These are phyloP conservation scores for Suillus clintonianus DNA, from an alignment of 768 basidiomycete genomes.

Conservation along the genomic window DNA sequence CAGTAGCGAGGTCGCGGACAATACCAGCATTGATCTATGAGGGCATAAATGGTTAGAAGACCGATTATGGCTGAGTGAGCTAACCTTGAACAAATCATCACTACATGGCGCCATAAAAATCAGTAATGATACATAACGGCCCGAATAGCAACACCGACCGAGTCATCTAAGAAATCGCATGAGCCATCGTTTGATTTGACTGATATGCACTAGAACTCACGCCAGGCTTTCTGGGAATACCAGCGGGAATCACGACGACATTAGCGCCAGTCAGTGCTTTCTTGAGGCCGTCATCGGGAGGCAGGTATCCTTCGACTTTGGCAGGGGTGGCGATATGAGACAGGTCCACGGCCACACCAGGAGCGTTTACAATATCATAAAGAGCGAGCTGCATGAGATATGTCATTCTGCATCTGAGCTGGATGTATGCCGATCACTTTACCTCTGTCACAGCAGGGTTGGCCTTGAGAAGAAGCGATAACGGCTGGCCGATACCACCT, in stretches of 20 bases:
- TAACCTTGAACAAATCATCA: slow-evolving; percentile 94
- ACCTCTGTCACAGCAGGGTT: slow-evolving; percentile 83
- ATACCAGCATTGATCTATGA: slow-evolving; percentile 95
- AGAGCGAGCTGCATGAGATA: slow-evolving; percentile 63
- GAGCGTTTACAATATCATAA: slow-evolving; percentile 97
- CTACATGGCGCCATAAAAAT: slow-evolving; percentile 39
- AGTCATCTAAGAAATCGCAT: slow-evolving; percentile 43
- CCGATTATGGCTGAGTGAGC: slow-evolving; percentile 10
- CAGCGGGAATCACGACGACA: slow-evolving; percentile 93
- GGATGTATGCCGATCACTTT: slow-evolving; percentile 8
- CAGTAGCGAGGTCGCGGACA: slow-evolving; percentile 88
- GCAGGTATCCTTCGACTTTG: slow-evolving; percentile 79
- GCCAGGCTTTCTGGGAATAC: slow-evolving; percentile 93
- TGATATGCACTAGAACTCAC: slow-evolving; percentile 46
- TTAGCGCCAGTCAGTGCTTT: slow-evolving; percentile 85
- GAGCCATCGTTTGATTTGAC: neutral
- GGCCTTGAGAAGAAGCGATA: slow-evolving; percentile 87
- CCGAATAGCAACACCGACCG: slow-evolving; percentile 36
- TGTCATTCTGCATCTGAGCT: slow-evolving; percentile 4
- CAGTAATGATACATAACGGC: slow-evolving; percentile 9
- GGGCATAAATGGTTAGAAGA: slow-evolving; percentile 6
- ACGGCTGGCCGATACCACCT: slow-evolving; percentile 97
- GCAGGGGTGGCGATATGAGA: slow-evolving; percentile 91
- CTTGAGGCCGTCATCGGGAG: slow-evolving; percentile 79
- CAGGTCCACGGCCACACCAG: slow-evolving; percentile 94